phyloP scores from a whole-genome alignment of 345 rosid genomes.

The Orychophragmus violaceus region DNA sequence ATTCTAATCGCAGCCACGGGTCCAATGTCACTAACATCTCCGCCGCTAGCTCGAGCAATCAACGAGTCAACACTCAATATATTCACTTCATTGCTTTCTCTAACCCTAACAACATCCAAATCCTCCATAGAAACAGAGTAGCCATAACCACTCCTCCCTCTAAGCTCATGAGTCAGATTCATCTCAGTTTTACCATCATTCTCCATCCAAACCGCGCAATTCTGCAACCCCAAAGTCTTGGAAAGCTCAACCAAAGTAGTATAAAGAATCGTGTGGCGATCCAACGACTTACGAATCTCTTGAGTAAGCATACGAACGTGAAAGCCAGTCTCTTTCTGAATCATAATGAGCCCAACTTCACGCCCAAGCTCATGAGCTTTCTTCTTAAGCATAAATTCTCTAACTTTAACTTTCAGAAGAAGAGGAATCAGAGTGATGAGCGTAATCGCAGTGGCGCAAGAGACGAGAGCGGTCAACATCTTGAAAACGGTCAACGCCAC shows the following conservation, averaged over 20 bases:
- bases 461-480: slow-evolving; percentile 87
- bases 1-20: slow-evolving; percentile 85
- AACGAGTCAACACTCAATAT: slow-evolving; percentile 51
- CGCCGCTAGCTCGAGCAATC: slow-evolving; percentile 59
- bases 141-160: slow-evolving; percentile 32
- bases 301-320: slow-evolving; percentile 95
- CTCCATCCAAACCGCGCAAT: slow-evolving; percentile 98
- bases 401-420: slow-evolving; percentile 86
- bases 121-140: slow-evolving; percentile 51
- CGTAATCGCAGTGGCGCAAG: slow-evolving; percentile 92
- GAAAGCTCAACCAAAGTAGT: slow-evolving; percentile 93
- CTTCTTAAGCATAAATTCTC: slow-evolving; percentile 90
- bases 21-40: slow-evolving; percentile 50
- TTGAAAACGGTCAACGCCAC: slow-evolving; percentile 87
- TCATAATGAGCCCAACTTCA: slow-evolving; percentile 88
- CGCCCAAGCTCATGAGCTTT: slow-evolving; percentile 84
- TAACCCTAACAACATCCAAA: slow-evolving; percentile 59
- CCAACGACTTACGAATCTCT: slow-evolving; percentile 88
- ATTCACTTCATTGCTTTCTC: slow-evolving; percentile 54
- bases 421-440: slow-evolving; percentile 84
- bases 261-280: slow-evolving; percentile 71
- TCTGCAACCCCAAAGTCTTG: slow-evolving; percentile 73
- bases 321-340: slow-evolving; percentile 72
- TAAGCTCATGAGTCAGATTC: slow-evolving; percentile 68
- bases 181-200: slow-evolving; percentile 50